Conservation (phyloP, 2,329 filamentous ascomycete species). For the Cercospora sojina region DNA sequence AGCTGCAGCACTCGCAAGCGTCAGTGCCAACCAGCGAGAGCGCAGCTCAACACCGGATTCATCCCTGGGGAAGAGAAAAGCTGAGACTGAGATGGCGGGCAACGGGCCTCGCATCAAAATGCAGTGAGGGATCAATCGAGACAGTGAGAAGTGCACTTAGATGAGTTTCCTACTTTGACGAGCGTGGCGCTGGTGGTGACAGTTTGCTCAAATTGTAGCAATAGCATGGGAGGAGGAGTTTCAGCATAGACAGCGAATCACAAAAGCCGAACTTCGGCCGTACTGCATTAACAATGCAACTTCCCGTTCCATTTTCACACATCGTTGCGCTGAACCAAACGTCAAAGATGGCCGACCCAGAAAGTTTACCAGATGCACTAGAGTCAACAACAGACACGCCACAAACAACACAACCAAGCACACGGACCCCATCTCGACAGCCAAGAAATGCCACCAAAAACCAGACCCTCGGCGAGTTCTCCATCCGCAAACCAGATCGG, state of each 20-base stretch:
- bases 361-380: constrained; percentile 17
- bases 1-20: constrained; percentile 28
- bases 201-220: background rate
- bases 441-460: constrained; percentile 25
- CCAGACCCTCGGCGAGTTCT: constrained; percentile 37
- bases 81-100: constrained; percentile 32
- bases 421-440: constrained; percentile 14
- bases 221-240: background rate
- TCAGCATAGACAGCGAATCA: background rate
- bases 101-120: constrained; percentile 27
- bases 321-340: background rate
- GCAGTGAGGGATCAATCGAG: constrained; percentile 15
- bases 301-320: background rate
- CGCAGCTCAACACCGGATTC: constrained; percentile 40
- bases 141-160: background rate
- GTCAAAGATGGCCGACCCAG: constrained; percentile 12
- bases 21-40: constrained; percentile 29
- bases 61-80: constrained; percentile 38
- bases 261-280: constrained; percentile 8
- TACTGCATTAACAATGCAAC: background rate
- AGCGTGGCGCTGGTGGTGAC: constrained; percentile 9
- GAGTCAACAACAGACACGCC: constrained; percentile 4
- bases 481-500: constrained; percentile 42
- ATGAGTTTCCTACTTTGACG: background rate
- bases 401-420: constrained; percentile 10